phyloP scores from a whole-genome alignment of 2,329 filamentous ascomycete genomes.

The Colletotrichum sublineola region DNA sequence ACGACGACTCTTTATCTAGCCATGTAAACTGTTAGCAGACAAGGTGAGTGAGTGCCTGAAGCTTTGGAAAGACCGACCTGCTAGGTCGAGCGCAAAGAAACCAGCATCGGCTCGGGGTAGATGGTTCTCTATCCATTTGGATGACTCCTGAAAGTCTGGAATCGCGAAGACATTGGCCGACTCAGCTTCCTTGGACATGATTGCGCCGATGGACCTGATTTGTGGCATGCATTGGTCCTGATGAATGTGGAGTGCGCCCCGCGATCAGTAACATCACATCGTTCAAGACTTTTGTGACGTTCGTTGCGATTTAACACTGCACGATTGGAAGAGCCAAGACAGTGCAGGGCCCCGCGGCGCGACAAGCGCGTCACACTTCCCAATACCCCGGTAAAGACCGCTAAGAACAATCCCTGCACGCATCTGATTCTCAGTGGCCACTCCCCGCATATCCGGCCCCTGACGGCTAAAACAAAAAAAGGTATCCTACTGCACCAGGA shows the following conservation, averaged over 20 bases:
- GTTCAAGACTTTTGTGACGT: neutral
- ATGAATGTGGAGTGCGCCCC: neutral
- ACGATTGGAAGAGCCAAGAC: slow-evolving; percentile 1
- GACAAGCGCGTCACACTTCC: slow-evolving; percentile 30
- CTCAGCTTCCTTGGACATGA: slow-evolving; percentile 58
- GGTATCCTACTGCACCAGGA: slow-evolving; percentile 9
- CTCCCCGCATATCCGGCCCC: slow-evolving; percentile 24
- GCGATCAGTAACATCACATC: slow-evolving; percentile 28
- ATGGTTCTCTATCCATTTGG: slow-evolving; percentile 60
- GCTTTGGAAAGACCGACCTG: slow-evolving; percentile 49
- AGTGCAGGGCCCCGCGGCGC: slow-evolving; percentile 24
- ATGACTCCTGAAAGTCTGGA: slow-evolving; percentile 70
- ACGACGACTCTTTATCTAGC: slow-evolving; percentile 20
- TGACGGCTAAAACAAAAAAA: slow-evolving; percentile 7
- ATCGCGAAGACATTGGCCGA: slow-evolving; percentile 72
- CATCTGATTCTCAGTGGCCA: slow-evolving; percentile 7
- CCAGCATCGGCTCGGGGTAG: slow-evolving; percentile 45
- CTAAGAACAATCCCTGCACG: slow-evolving; percentile 17
- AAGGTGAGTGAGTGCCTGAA: neutral
- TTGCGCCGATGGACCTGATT: slow-evolving; percentile 26
- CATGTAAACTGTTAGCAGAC: neutral
- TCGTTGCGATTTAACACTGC: neutral
- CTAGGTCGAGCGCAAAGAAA: slow-evolving; percentile 61
- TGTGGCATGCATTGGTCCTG: slow-evolving; percentile 1
- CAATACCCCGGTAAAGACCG: slow-evolving; percentile 15